Percentiles rank a stretch among this genome's conserved stretches.
Evolutionary conservation across 1,139 yeast genomes (phyloP).

Genomic region (Martiniozyma asiatica): DNA sequence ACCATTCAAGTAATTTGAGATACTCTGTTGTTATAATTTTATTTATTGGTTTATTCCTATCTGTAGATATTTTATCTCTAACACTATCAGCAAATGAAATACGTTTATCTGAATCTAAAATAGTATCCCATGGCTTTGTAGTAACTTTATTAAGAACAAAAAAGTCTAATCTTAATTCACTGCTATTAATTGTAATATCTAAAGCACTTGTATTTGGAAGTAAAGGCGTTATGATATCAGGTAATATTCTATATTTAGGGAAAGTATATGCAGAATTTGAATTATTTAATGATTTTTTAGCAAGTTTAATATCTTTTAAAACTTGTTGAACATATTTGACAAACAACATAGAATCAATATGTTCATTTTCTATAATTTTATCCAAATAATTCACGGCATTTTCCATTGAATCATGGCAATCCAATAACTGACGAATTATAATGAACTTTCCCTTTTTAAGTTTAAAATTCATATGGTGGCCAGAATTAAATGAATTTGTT

Average conservation of each 20-base stretch:
- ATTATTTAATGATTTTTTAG: constrained; percentile 16
- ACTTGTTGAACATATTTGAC: constrained; percentile 16
- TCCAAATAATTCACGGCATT: constrained; percentile 19
- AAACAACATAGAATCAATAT: constrained; percentile 10
- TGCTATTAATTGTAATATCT: constrained; percentile 21
- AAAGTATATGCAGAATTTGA: constrained; percentile 20
- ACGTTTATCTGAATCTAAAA: constrained; percentile 15
- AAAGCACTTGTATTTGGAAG: constrained; percentile 18
- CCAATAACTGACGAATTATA: constrained; percentile 20
- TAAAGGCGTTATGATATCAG: constrained; percentile 16
- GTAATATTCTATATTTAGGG: constrained; percentile 17
- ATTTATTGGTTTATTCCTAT: constrained; percentile 18
- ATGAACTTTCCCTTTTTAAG: constrained; percentile 14
- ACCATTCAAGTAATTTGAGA: constrained; percentile 15
- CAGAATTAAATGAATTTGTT: constrained; percentile 17
- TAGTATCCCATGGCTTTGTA: constrained; percentile 21
- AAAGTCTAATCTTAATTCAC: constrained; percentile 22
- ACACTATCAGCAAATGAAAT: constrained; percentile 22
- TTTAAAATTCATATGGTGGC: constrained; percentile 13
- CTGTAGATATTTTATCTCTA: constrained; percentile 19
- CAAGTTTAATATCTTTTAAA: constrained; percentile 16
- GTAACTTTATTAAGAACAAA: constrained; percentile 18
- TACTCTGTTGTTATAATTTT: constrained; percentile 22
- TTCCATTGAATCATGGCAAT: constrained; percentile 22
- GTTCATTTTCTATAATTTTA: constrained; percentile 13